These are phyloP conservation scores for Epicoccum sorghinum DNA, from an alignment of 2,329 filamentous ascomycete species.

Conservation along the genomic window DNA sequence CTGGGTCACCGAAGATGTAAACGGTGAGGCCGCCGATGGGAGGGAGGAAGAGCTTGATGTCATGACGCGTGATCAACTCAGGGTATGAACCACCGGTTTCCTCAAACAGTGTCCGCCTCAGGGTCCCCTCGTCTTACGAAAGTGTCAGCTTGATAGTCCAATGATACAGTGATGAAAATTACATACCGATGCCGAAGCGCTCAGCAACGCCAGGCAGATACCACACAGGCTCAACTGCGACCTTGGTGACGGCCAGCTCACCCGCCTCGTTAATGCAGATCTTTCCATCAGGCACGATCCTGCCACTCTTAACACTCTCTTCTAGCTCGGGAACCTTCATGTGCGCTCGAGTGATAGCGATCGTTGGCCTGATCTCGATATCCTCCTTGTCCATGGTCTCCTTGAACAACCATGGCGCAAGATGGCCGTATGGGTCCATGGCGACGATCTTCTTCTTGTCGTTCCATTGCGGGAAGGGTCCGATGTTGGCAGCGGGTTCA, in stretches of 20 bases:
- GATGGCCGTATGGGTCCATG: slow-evolving; percentile 93
- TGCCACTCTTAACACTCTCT: slow-evolving; percentile 80
- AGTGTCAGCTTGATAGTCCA: slow-evolving; percentile 32
- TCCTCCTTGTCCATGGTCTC: slow-evolving; percentile 78
- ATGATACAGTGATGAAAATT: not conserved
- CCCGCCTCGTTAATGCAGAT: slow-evolving; percentile 86
- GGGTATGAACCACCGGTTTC: slow-evolving; percentile 96
- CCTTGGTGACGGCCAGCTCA: slow-evolving; percentile 92
- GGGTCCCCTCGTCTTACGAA: slow-evolving; percentile 74
- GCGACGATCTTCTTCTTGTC: slow-evolving; percentile 94
- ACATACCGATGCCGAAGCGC: slow-evolving; percentile 82
- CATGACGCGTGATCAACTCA: slow-evolving; percentile 90
- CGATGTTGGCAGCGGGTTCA: slow-evolving; percentile 87
- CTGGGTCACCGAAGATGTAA: slow-evolving; percentile 94
- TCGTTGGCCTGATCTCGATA: slow-evolving; percentile 86
- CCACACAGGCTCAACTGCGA: slow-evolving; percentile 89
- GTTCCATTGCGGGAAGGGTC: slow-evolving; percentile 87
- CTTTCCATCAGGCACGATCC: slow-evolving; percentile 81
- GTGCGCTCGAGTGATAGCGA: slow-evolving; percentile 88
- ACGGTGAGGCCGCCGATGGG: slow-evolving; percentile 96
- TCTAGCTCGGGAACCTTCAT: slow-evolving; percentile 97
- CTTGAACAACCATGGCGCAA: slow-evolving; percentile 82
- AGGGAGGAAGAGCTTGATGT: slow-evolving; percentile 94
- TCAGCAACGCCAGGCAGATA: slow-evolving; percentile 71
- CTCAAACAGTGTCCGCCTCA: slow-evolving; percentile 89